Percentiles rank a stretch among this genome's conserved stretches.
Evolutionary conservation across 257 asterid genomes (phyloP).

Genomic region (Solanum pennellii): DNA sequence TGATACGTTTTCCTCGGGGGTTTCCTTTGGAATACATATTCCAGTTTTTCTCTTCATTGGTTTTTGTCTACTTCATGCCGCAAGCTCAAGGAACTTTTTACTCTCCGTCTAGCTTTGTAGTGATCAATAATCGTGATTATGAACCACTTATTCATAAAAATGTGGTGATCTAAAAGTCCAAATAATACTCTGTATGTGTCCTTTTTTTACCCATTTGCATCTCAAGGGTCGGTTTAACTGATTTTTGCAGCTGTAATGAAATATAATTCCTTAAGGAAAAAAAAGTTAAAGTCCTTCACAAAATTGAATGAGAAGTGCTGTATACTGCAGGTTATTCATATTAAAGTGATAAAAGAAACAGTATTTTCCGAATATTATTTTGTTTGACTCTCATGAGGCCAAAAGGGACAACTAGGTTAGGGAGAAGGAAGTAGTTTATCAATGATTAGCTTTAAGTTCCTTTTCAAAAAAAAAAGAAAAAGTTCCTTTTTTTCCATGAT

Average conservation of each 20-base stretch:
- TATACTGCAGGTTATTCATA: neutral
- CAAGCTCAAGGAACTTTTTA: neutral
- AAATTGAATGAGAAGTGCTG: neutral
- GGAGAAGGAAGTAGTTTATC: neutral
- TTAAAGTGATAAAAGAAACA: neutral
- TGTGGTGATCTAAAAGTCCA: neutral
- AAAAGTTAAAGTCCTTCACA: neutral
- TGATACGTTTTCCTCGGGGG: too few relatives aligned
- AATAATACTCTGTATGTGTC: neutral
- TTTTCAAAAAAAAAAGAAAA: too few relatives aligned
- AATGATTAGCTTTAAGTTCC: neutral
- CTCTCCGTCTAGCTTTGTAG: neutral
- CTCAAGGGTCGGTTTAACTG: neutral
- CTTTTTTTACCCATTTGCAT: neutral
- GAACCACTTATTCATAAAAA: neutral
- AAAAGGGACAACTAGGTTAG: neutral
- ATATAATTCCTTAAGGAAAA: neutral
- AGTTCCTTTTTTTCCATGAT: neutral
- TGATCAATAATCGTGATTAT: neutral
- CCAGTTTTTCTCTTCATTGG: neutral
- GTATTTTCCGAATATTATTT: neutral
- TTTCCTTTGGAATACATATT: neutral
- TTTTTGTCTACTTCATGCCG: neutral
- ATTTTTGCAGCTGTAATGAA: neutral
- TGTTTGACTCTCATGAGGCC: neutral